Percentiles rank a stretch among this genome's conserved stretches.
These are phyloP conservation scores for Zoysia matrella DNA, from an alignment of 202 grass and related monocot genomes.

Conservation along the genomic window DNA sequence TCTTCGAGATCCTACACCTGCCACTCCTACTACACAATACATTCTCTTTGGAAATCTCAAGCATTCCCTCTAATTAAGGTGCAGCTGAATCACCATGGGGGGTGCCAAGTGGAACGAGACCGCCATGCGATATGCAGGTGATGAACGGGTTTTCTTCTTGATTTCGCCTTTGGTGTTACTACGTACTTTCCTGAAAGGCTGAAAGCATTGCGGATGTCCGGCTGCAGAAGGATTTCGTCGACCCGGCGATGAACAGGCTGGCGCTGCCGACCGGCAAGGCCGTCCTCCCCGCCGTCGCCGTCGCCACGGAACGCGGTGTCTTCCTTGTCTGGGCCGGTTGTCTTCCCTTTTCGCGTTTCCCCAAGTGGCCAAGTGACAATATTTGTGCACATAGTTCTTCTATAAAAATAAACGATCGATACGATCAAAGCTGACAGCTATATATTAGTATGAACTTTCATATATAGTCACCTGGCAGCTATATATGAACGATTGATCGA, in stretches of 20 bases:
- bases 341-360: too few relatives aligned
- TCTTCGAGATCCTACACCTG: conserved; percentile 10
- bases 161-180: too few relatives aligned
- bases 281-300: conserved; percentile 65
- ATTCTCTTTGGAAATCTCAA: conserved; percentile 35
- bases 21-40: not conserved
- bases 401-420: too few relatives aligned
- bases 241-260: conserved; percentile 70
- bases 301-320: conserved; percentile 74
- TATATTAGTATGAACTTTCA: too few relatives aligned
- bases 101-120: conserved; percentile 66
- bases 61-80: not conserved
- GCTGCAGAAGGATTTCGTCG: conserved; percentile 80
- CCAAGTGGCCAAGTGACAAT: too few relatives aligned
- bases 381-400: too few relatives aligned
- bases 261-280: conserved; percentile 64
- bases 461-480: too few relatives aligned
- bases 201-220: not conserved
- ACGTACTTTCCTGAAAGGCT: too few relatives aligned
- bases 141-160: too few relatives aligned
- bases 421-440: too few relatives aligned
- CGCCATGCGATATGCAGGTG: conserved; percentile 93
- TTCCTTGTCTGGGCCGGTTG: conserved; percentile 74
- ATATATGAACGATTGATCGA: too few relatives aligned
- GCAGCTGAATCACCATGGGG: conserved; percentile 6